Evolutionary conservation across 352 stramenopile genomes (phyloP).

Genomic region (Phytophthora crassamura): DNA sequence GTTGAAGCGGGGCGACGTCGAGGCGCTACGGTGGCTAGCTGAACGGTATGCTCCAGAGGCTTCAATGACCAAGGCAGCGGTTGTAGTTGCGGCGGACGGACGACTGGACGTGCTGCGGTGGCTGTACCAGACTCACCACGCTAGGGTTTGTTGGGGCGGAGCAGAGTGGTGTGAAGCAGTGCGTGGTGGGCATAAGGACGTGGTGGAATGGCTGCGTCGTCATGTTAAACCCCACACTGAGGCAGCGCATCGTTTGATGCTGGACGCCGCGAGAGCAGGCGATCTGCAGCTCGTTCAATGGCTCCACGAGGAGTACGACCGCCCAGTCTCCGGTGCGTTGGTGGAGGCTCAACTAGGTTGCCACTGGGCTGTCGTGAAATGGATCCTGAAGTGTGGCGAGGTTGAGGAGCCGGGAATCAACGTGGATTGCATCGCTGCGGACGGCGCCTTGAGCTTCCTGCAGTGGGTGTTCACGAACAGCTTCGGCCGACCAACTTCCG

Average conservation of each 20-base stretch:
- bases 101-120: conserved; percentile 19
- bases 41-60: conserved; percentile 12
- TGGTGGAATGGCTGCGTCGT: conserved; percentile 19
- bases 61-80: conserved; percentile 8
- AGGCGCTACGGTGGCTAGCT: conserved; percentile 16
- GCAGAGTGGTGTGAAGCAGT: conserved; percentile 27
- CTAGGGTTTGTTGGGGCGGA: conserved; percentile 25
- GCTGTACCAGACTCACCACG: conserved; percentile 12
- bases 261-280: conserved; percentile 17
- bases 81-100: conserved; percentile 6
- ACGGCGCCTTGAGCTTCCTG: conserved; percentile 11
- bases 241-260: conserved; percentile 11
- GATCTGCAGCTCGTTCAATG: conserved; percentile 20
- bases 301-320: conserved; percentile 6
- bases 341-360: conserved; percentile 10
- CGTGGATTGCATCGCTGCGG: conserved; percentile 3
- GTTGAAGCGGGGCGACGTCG: conserved; percentile 11
- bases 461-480: conserved; percentile 15
- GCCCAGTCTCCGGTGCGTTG: conserved; percentile 4
- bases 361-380: conserved; percentile 25
- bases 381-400: conserved; percentile 19
- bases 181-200: not conserved
- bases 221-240: conserved; percentile 11
- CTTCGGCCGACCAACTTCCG: not conserved
- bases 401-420: conserved; percentile 14